Conservation (phyloP, 441 rosid genomes). For the Francoa sonchifolia region DNA sequence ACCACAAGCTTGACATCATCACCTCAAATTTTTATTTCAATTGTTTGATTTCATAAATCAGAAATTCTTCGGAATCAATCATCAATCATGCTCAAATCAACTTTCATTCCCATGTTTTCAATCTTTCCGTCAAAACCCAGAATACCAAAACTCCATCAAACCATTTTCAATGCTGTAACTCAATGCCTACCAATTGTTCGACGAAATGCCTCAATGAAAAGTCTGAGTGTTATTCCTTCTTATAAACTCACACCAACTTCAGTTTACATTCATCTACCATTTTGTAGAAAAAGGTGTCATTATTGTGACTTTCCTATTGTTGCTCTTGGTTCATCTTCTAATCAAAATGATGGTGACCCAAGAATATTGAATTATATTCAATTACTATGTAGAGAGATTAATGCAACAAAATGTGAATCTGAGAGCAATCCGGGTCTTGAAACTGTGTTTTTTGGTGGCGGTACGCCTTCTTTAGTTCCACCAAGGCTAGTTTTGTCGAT, state of each 20-base stretch:
- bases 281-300: conserved; percentile 92
- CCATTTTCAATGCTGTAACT: conserved; percentile 6
- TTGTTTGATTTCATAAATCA: too few species aligned
- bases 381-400: conserved; percentile 51
- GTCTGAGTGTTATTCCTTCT: conserved; percentile 14
- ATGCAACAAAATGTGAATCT: conserved; percentile 33
- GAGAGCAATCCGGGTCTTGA: conserved; percentile 38
- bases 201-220: conserved; percentile 52
- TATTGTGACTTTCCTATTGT: conserved; percentile 85
- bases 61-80: too few species aligned
- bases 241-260: conserved; percentile 47
- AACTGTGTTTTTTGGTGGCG: conserved; percentile 88
- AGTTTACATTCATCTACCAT: conserved; percentile 82
- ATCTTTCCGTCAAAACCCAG: conserved; percentile 28
- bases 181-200: conserved; percentile 40
- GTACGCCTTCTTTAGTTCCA: conserved; percentile 91
- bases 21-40: too few species aligned
- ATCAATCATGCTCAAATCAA: conserved; percentile 43
- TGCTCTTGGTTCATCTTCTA: conserved; percentile 57
- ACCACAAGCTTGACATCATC: too few species aligned
- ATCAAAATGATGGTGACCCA: conserved; percentile 42
- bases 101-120: conserved; percentile 37
- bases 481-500: conserved; percentile 49
- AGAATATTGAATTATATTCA: conserved; percentile 55
- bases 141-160: conserved; percentile 8